These are phyloP conservation scores for Coccinonectria pachysandricola DNA, from an alignment of 2,329 filamentous ascomycete genomes.

Conservation along the genomic window DNA sequence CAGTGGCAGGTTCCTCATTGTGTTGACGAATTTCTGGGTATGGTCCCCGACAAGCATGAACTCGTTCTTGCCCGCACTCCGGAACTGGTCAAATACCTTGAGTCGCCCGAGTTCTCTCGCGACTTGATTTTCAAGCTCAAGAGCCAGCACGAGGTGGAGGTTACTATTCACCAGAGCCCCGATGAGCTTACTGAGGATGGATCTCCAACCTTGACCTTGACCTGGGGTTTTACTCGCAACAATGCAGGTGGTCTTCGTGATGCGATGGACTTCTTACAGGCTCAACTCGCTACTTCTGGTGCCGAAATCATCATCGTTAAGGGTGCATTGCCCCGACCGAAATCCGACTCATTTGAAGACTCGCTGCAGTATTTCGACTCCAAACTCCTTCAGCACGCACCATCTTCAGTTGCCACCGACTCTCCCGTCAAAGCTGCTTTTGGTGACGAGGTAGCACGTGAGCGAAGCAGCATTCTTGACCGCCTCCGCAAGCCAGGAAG, in stretches of 20 bases:
- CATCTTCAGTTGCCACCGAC: slow-evolving; percentile 68
- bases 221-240: slow-evolving; percentile 87
- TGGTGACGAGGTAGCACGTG: slow-evolving; percentile 66
- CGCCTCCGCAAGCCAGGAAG: slow-evolving; percentile 88
- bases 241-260: slow-evolving; percentile 92
- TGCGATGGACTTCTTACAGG: slow-evolving; percentile 87
- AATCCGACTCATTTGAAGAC: slow-evolving; percentile 97
- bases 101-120: slow-evolving; percentile 68
- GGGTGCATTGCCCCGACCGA: slow-evolving; percentile 92
- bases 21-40: slow-evolving; percentile 90
- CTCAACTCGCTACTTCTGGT: slow-evolving; percentile 75
- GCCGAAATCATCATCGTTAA: slow-evolving; percentile 82
- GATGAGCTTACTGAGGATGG: slow-evolving; percentile 49
- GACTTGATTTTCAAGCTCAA: slow-evolving; percentile 79
- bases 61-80: slow-evolving; percentile 69
- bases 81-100: slow-evolving; percentile 70
- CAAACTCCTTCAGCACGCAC: slow-evolving; percentile 88
- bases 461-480: slow-evolving; percentile 78
- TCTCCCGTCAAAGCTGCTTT: slow-evolving; percentile 83
- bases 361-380: slow-evolving; percentile 95
- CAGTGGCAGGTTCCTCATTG: slow-evolving; percentile 98
- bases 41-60: slow-evolving; percentile 95
- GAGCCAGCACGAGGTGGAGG: slow-evolving; percentile 83
- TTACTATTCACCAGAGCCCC: slow-evolving; percentile 58
- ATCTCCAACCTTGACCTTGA: slow-evolving; percentile 48